Base-by-base conservation (phyloP, 2,329 filamentous ascomycete species). In the Scleromitrula shiraiana region DNA sequence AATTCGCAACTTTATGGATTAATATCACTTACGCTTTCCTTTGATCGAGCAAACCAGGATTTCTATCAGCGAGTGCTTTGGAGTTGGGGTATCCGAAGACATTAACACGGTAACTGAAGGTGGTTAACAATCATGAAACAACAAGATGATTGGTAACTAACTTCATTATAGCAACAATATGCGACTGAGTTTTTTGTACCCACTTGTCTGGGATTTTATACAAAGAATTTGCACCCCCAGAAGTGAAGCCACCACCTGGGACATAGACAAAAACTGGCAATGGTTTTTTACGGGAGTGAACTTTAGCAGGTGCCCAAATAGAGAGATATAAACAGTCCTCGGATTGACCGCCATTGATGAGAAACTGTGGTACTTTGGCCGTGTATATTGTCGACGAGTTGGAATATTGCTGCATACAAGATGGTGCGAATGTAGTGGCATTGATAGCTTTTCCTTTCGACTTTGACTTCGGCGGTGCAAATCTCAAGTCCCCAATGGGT, bases 1-100 rank as follows among this genome's bases (percentile, higher is more conserved):
- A n/a, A n/a, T n/a, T n/a, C n/a, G n/a, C n/a, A n/a, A n/a, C n/a
- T n/a, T n/a, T n/a, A n/a, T n/a, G n/a, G n/a, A n/a, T n/a, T n/a
- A n/a, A n/a, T n/a, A n/a, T n/a, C n/a, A n/a, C 70, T 68, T 29
- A 83, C 71, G 80, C 80, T 83, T 52, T 70, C 65, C 75, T 69
- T 63, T 83, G 79, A 57, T 85, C 81, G 50, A 72, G 68, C 40
- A 84, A 63, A 1, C 82, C 83, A 3, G 52, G 53, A 19, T 61
- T 61, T 10, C 51, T 41, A 8, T 60, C 59, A 5, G 50, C 45
- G 7, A 55, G 41, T 9, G 49, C 56, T 2, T 52, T 51, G 33
- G 55, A 50, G 40, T 53, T 52, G 5, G 56, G 57, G 35, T 55
- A 56, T 7, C 59, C 58, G 38, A 62, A 60, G 5, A 62, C 63